These are phyloP conservation scores for Exserohilum rostratum DNA, from an alignment of 2,329 filamentous ascomycete genomes.

Conservation along the genomic window DNA sequence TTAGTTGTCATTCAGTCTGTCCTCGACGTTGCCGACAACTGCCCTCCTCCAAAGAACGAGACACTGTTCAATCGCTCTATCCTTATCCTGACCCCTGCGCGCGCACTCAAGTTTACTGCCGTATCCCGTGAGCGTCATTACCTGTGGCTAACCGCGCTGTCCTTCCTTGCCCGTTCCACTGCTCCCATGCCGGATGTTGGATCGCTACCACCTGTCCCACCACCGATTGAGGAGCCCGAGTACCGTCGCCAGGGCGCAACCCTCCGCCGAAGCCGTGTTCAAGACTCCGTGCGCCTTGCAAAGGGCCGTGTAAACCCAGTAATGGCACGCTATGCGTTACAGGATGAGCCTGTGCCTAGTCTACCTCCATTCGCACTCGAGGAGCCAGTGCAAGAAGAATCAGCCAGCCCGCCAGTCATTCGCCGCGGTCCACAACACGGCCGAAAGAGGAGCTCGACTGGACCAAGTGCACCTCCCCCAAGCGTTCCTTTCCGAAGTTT, in stretches of 20 bases:
- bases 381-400: conserved; percentile 63
- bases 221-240: conserved; percentile 46
- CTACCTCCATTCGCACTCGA: conserved; percentile 37
- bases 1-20: conserved; percentile 94
- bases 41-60: conserved; percentile 75
- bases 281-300: conserved; percentile 87
- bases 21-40: conserved; percentile 94
- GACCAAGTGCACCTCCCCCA: conserved; percentile 72
- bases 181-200: conserved; percentile 79
- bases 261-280: conserved; percentile 66
- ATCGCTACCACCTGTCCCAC: conserved; percentile 50
- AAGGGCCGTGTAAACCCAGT: conserved; percentile 66
- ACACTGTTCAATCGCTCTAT: conserved; percentile 89
- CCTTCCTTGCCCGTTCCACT: conserved; percentile 89
- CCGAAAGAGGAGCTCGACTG: conserved; percentile 89
- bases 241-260: conserved; percentile 41
- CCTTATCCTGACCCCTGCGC: conserved; percentile 87
- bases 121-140: conserved; percentile 84
- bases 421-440: conserved; percentile 74
- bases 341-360: conserved; percentile 40
- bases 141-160: conserved; percentile 91
- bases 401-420: conserved; percentile 74
- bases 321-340: conserved; percentile 42
- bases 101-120: conserved; percentile 94
- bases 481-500: conserved; percentile 77